Percentiles rank a stretch among this genome's conserved stretches.
Conservation (phyloP, 2,329 filamentous ascomycete genomes). For the Colletotrichum tanaceti region DNA sequence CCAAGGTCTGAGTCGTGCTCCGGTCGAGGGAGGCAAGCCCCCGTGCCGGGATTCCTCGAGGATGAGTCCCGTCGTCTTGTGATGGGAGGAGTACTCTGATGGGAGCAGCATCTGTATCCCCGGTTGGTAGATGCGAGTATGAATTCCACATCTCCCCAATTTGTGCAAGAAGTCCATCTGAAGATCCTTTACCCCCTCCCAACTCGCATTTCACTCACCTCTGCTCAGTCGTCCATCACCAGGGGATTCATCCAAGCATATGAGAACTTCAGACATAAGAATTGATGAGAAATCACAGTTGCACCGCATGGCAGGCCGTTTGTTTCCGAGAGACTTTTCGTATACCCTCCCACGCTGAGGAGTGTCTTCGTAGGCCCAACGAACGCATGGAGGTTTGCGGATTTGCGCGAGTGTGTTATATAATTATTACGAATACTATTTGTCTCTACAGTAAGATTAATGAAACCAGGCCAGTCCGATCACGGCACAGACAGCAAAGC, state of each 20-base stretch:
- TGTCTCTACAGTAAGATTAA: neutral
- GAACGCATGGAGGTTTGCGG: no score
- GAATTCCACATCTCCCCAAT: neutral
- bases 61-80: neutral
- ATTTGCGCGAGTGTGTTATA: neutral
- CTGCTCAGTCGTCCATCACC: no score
- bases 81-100: no score
- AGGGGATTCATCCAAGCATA: no score
- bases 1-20: slow-evolving; percentile 25
- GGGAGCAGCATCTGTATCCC: neutral
- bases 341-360: no score
- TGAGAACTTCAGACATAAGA: no score
- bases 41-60: neutral
- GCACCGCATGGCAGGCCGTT: no score
- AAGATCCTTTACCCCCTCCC: neutral
- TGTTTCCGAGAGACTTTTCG: no score
- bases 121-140: neutral
- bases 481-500: neutral
- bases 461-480: neutral
- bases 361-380: no score
- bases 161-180: neutral
- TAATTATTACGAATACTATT: neutral
- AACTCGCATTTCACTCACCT: no score
- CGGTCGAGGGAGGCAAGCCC: neutral
- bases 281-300: no score